Evolutionary conservation across 306 rosid species (phyloP).

Genomic region (Delonix regia): DNA sequence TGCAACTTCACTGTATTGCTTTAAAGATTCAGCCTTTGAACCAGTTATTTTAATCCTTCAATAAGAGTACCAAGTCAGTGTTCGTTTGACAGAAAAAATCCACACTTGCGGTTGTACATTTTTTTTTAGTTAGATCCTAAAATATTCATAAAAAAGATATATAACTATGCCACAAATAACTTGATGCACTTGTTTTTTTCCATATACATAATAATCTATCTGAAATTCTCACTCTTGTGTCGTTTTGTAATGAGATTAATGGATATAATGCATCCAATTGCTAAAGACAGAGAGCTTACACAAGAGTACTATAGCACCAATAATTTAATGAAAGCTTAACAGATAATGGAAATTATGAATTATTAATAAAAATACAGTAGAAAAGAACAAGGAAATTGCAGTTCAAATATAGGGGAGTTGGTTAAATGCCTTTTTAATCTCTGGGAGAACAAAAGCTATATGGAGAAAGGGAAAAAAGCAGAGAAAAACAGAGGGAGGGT

Average conservation of each 20-base stretch:
- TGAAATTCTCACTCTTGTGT: conserved; percentile 28
- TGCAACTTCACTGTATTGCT: conserved; percentile 30
- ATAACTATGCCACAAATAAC: not conserved
- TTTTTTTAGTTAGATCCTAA: not conserved
- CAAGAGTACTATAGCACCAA: conserved; percentile 18
- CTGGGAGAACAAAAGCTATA: conserved; percentile 34
- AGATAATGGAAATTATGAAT: not conserved
- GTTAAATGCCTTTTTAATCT: conserved; percentile 24
- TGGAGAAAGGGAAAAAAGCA: conserved; percentile 34
- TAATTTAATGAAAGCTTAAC: conserved; percentile 28
- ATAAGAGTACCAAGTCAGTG: conserved; percentile 4
- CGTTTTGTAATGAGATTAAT: conserved; percentile 32
- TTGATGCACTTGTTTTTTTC: no score
- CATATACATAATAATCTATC: not conserved
- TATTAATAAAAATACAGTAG: conserved; percentile 24
- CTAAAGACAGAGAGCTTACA: conserved; percentile 2
- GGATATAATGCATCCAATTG: conserved; percentile 36
- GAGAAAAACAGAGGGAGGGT: conserved; percentile 36
- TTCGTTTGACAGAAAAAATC: not conserved
- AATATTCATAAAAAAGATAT: no score
- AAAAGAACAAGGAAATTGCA: conserved; percentile 30
- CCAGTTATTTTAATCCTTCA: conserved; percentile 27
- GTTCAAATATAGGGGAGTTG: conserved; percentile 31
- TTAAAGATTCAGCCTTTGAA: conserved; percentile 18
- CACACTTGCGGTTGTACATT: not conserved